Percentiles rank a stretch among this genome's conserved stretches.
phyloP scores from a whole-genome alignment of 768 basidiomycete genomes.

The Lactifluus rugatus region DNA sequence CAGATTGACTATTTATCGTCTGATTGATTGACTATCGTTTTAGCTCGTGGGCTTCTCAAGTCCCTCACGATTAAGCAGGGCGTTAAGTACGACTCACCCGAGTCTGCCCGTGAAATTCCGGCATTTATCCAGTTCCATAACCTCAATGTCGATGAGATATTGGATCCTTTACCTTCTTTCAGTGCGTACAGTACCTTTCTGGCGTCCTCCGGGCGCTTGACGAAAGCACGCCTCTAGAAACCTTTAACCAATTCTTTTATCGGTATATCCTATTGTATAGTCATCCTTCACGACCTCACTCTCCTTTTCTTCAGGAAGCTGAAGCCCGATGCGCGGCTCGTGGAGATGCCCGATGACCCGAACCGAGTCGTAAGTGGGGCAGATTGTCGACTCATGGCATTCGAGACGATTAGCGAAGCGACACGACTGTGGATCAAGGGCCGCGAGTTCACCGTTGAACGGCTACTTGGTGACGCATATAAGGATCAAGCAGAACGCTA shows the following conservation, averaged over 20 bases:
- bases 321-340: slow-evolving; percentile 69
- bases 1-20: not conserved
- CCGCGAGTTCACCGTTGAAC: slow-evolving; percentile 75
- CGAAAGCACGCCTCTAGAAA: slow-evolving; percentile 38
- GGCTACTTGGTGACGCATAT: slow-evolving; percentile 74
- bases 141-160: slow-evolving; percentile 72
- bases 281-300: not conserved
- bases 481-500: slow-evolving; percentile 61
- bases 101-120: slow-evolving; percentile 76
- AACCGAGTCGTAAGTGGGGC: slow-evolving; percentile 78
- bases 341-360: slow-evolving; percentile 64
- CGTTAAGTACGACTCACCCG: slow-evolving; percentile 79
- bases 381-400: slow-evolving; percentile 94
- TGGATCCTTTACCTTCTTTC: slow-evolving; percentile 75
- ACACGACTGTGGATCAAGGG: slow-evolving; percentile 96
- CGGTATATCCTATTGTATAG: slow-evolving; percentile 30
- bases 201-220: not conserved
- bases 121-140: slow-evolving; percentile 86
- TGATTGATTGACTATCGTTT: not conserved
- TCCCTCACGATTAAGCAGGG: slow-evolving; percentile 92
- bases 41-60: slow-evolving; percentile 75
- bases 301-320: slow-evolving; percentile 55
- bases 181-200: slow-evolving; percentile 35
- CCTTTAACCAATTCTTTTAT: slow-evolving; percentile 91
- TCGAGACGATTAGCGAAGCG: slow-evolving; percentile 77